Conservation (phyloP, 345 rosid genomes). For the Reutealis trisperma region DNA sequence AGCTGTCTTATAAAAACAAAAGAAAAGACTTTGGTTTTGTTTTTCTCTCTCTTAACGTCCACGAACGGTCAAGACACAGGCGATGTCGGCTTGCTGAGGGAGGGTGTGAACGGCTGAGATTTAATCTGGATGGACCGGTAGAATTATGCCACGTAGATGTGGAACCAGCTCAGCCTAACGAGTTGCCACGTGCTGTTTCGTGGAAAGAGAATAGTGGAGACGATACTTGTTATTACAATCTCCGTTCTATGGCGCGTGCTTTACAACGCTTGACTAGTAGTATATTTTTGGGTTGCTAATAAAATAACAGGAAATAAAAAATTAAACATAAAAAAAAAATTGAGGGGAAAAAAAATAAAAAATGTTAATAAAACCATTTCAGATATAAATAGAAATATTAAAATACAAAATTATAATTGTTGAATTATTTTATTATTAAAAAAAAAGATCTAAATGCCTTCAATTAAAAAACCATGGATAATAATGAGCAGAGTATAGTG, state of each 20-base stretch:
- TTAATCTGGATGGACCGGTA: constrained; percentile 17
- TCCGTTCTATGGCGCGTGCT: not conserved
- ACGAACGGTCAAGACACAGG: constrained; percentile 46
- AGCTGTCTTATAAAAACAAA: constrained; percentile 2
- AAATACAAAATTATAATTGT: no score
- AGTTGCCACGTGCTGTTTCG: constrained; percentile 28
- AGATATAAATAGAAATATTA: no score
- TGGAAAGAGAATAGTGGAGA: not conserved
- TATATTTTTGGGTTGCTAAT: no score
- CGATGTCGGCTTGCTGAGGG: constrained; percentile 28
- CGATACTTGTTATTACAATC: not conserved
- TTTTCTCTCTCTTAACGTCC: constrained; percentile 30
- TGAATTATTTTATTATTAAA: no score
- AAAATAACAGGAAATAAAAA: no score
- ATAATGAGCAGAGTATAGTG: no score
- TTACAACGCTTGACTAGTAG: not conserved
- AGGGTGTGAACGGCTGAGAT: constrained; percentile 47
- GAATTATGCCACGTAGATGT: constrained; percentile 18
- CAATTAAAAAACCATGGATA: no score
- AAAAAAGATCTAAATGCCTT: no score
- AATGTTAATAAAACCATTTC: no score
- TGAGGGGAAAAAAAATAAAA: no score
- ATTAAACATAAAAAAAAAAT: no score
- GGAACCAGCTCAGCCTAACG: constrained; percentile 34
- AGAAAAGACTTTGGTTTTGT: constrained; percentile 16